A percentile compares a stretch with the other conserved stretches of the same genome.
These are phyloP conservation scores for Olyra latifolia DNA, from an alignment of 176 grass and related monocot genomes.

Conservation along the genomic window DNA sequence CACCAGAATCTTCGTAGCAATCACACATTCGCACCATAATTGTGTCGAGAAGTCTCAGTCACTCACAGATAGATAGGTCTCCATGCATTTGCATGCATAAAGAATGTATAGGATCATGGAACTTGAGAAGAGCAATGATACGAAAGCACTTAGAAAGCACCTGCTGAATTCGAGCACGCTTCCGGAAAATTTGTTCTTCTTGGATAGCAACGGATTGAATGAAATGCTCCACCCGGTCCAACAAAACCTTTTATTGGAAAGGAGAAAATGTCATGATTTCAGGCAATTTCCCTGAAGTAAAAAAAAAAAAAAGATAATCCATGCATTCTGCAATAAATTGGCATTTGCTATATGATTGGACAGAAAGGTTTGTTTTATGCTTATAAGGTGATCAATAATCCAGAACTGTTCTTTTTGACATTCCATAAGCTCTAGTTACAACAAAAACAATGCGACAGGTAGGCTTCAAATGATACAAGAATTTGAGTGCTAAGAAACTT, in stretches of 20 bases:
- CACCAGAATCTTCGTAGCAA: neutral
- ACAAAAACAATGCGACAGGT: neutral
- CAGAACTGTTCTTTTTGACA: neutral
- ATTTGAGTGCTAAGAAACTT: conserved; percentile 34
- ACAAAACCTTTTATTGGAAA: conserved; percentile 63
- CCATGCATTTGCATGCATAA: neutral
- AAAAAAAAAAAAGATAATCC: neutral
- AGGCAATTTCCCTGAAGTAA: neutral
- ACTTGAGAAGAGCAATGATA: conserved; percentile 16
- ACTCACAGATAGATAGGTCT: neutral
- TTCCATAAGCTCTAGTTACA: conserved; percentile 5
- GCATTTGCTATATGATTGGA: neutral
- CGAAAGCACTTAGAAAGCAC: conserved; percentile 42
- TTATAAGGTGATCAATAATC: conserved; percentile 3
- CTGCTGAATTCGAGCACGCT: conserved; percentile 91
- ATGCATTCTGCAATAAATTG: neutral
- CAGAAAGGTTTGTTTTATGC: neutral
- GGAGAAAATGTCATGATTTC: conserved; percentile 32
- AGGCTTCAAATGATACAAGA: conserved; percentile 25
- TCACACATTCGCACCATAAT: conserved; percentile 14
- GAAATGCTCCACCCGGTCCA: conserved; percentile 94
- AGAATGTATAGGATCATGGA: conserved; percentile 2
- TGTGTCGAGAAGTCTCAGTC: conserved; percentile 9
- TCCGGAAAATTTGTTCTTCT: conserved; percentile 98
- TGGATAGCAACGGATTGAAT: conserved; percentile 81